Percentiles rank a stretch among this genome's conserved stretches.
phyloP scores from a whole-genome alignment of 208 protist genomes.

The Wallacemonas sp. region DNA sequence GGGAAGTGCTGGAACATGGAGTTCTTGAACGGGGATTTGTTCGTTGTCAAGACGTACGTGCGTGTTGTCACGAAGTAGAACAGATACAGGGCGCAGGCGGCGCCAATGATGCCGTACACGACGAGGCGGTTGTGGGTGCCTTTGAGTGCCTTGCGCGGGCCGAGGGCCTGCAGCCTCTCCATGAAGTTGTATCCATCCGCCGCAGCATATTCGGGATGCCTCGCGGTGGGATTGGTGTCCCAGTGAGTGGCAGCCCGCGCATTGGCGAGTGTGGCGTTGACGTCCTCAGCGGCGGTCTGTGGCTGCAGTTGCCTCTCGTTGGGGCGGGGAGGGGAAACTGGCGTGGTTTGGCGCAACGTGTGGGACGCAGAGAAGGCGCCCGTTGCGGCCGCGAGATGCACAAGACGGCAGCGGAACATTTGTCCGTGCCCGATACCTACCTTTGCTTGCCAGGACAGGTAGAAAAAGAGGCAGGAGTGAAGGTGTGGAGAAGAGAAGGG shows the following conservation, averaged over 20 bases:
- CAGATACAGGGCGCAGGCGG: conserved; percentile 22
- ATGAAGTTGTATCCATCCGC: conserved; percentile 48
- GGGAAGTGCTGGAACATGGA: conserved; percentile 59
- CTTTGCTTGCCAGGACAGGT: background rate
- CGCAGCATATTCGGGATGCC: conserved; percentile 16
- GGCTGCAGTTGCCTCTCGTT: background rate
- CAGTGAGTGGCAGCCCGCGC: background rate
- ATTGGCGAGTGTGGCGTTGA: background rate
- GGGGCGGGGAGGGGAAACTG: background rate
- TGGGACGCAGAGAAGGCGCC: background rate
- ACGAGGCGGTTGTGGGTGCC: conserved; percentile 23
- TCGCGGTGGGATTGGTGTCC: background rate
- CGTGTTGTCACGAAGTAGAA: conserved; percentile 68
- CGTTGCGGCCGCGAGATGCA: background rate
- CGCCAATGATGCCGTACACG: conserved; percentile 31
- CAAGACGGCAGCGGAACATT: background rate
- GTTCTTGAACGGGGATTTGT: conserved; percentile 47
- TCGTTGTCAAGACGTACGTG: conserved; percentile 63
- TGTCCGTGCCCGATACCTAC: background rate
- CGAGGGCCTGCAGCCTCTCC: conserved; percentile 37
- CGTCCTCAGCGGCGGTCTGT: background rate
- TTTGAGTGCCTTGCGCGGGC: conserved; percentile 26
- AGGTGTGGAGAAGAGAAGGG: background rate
- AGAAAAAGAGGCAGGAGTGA: background rate
- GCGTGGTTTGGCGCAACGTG: background rate